Evolutionary conservation across 108 stramenopile genomes (phyloP).

Genomic region (Skeletonema costatum): DNA sequence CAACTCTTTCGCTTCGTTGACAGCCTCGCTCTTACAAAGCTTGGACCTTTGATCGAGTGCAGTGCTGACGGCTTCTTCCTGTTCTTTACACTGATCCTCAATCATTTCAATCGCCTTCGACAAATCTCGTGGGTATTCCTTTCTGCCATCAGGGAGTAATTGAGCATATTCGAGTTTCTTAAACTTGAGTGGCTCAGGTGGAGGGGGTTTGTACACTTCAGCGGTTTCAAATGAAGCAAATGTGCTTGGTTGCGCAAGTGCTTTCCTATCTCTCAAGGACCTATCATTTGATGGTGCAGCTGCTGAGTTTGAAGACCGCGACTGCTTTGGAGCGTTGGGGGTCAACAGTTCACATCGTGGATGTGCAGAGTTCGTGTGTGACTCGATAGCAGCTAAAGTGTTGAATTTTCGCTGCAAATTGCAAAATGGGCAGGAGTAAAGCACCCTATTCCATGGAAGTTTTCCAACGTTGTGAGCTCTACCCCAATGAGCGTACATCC

Average conservation of each 20-base stretch:
- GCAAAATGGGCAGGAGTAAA: constrained; percentile 47
- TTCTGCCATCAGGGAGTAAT: constrained; percentile 34
- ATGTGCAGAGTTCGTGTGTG: constrained; percentile 23
- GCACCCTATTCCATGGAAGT: constrained; percentile 31
- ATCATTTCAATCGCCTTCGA: constrained; percentile 26
- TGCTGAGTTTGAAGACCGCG: background rate
- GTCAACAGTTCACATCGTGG: constrained; percentile 26
- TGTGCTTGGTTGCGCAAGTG: background rate
- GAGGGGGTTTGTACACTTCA: background rate
- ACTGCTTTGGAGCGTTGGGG: constrained; percentile 8
- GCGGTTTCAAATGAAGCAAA: background rate
- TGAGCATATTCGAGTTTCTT: constrained; percentile 28
- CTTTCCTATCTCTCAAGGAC: constrained; percentile 9
- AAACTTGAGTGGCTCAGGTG: constrained; percentile 17
- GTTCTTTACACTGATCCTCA: constrained; percentile 36
- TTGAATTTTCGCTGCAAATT: constrained; percentile 5
- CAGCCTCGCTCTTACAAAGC: constrained; percentile 35
- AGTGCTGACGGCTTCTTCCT: constrained; percentile 21
- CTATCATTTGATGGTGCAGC: constrained; percentile 1
- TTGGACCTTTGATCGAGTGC: constrained; percentile 34
- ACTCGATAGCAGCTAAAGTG: constrained; percentile 17
- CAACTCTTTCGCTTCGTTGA: constrained; percentile 16
- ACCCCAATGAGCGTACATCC: constrained; percentile 47
- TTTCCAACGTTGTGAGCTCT: constrained; percentile 34
- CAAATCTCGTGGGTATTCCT: constrained; percentile 35